Base-by-base conservation (phyloP, 2,329 filamentous ascomycete species). In the Fusarium globosum region DNA sequence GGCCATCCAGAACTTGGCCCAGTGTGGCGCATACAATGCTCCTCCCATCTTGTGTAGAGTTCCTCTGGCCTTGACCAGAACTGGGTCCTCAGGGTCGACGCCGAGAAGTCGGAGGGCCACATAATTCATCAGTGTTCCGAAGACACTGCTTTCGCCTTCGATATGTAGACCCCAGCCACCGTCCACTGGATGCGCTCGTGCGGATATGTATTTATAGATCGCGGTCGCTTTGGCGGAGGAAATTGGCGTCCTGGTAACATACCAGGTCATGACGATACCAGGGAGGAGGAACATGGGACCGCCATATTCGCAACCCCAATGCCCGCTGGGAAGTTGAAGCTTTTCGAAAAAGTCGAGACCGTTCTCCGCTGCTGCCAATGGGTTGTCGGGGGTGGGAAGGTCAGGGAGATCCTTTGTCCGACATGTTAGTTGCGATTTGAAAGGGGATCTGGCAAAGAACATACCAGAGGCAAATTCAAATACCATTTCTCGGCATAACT, bases 111-210 rank as follows among this genome's bases (percentile, higher is more conserved):
- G 91, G 71, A 98, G 84, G 4, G 88, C 86, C 0, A 92, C 92
- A 81, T 99, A 99, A 81, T 97, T 98, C 87, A 98, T 89, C 2
- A 89, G 86, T 0, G 94, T 98, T 16, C 96, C 96, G 75, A 99
- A 97, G 21, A 95, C 95, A 0, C 93, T 95, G 79, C 94, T 97
- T 76, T 97, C 93, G 23, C 92, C 96, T 82, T 99, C 96, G 62
- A 97, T 97, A 77, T 99, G 96, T 42, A 99, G 85, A 0, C 96
- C 96, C 96, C 96, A 99, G 12, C 96, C 96, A n/a, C 96, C 96
- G 81, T 98, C 94, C 55, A 93, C 89, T 0, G 93, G 92, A 75
- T 97, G 86, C 56, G 96, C 94, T 60, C 95, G 91, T 8, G 94
- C 93, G 78, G 94, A 93, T 2, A 99, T 86, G 82, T 99, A 99